Evolutionary conservation across 2,329 filamentous ascomycete species (phyloP), one percentile per base, ranked within the genome.

Genomic region (Talaromyces sp.): DNA sequence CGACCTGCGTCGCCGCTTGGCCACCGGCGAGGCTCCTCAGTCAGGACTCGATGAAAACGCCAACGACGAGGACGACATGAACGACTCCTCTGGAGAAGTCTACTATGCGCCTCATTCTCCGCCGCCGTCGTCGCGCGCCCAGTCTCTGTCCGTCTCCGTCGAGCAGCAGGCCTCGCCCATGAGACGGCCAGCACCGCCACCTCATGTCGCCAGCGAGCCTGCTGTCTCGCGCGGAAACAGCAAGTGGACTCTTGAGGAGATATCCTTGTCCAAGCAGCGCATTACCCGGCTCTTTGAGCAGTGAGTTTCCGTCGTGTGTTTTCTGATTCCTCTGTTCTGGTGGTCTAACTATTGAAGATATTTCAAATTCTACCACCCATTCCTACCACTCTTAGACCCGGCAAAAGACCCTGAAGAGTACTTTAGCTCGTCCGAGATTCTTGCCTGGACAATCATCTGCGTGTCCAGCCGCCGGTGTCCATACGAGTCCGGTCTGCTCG

Each of bases 371-470:
- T 88, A 87, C 69, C 86, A 89, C 66, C 83, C 82, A 0, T 88
- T 87, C 67, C 73, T 88, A 32, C 85, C 85, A 0, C 79, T 88
- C 60, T 75, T 88, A 58, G 85, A 86, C 61, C 80, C 79, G 5
- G 71, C 79, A 11, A 79, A 81, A 64, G 75, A 77, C 7, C 81
- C 84, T 5, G 82, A 86, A 57, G 79, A 83, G 60, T 86, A 84
- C 70, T 81, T 82, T 61, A 78, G 80, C 32, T 77, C 82, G 59
- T 85, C 82, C 60, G 83, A 82, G 36, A 73, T 88, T 11, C 77
- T 88, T 51, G 87, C 87, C 67, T 89, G 86, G 86, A 82, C 84
- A 13, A 84, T 88, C 58, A 77, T 88, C 49, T 81, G 82, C 42
- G 80, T 87, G 55, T 85, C 85, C 9, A 82, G 85, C 56, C 82